phyloP scores from a whole-genome alignment of 306 rosid species.

The Cucurbita maxima region DNA sequence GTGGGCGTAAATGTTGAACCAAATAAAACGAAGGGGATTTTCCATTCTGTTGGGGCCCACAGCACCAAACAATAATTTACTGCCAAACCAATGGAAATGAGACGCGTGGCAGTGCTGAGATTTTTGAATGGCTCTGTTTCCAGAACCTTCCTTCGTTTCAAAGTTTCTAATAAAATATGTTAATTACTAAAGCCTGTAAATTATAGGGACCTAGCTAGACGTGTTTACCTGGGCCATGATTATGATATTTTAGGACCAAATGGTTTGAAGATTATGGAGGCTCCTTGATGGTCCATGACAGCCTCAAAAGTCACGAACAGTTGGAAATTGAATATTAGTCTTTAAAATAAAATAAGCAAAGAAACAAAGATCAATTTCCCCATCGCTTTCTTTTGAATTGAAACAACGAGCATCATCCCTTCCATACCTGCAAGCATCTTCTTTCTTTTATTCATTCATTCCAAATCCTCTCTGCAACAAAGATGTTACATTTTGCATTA shows the following conservation, averaged over 20 bases:
- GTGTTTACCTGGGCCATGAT: not conserved
- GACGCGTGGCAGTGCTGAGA: not conserved
- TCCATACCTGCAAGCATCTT: not conserved
- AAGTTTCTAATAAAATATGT: too few species aligned
- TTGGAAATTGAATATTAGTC: too few species aligned
- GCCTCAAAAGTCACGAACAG: not conserved
- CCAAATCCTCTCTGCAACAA: not conserved
- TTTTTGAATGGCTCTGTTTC: too few species aligned
- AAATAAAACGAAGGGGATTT: not conserved
- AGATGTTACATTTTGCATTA: not conserved
- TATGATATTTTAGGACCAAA: not conserved
- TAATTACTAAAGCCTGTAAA: too few species aligned
- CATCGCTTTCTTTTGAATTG: not conserved
- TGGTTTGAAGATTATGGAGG: not conserved
- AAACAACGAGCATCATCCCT: not conserved
- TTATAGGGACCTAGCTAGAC: not conserved
- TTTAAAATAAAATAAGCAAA: too few species aligned
- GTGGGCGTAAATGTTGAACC: not conserved
- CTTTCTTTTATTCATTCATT: not conserved
- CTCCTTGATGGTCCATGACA: not conserved
- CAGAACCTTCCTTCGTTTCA: too few species aligned
- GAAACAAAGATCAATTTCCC: not conserved
- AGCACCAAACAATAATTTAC: not conserved
- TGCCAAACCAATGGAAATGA: not conserved
- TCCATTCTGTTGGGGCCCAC: not conserved